Evolutionary conservation across 106 monocot genomes (phyloP).

Genomic region (Gastrodia elata): DNA sequence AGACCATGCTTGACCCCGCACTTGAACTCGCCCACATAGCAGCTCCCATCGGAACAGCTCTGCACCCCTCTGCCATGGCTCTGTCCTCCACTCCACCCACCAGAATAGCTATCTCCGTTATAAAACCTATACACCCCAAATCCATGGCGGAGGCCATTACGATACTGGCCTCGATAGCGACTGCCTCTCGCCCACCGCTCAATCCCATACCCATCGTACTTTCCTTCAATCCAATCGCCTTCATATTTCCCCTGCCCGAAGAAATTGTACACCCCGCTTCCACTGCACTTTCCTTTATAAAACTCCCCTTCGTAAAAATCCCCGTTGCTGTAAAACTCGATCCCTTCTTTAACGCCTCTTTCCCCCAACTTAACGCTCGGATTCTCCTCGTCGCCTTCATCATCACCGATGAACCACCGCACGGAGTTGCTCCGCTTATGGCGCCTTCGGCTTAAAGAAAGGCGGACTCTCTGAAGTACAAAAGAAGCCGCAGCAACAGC

Average conservation of each 20-base stretch:
- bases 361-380: background rate
- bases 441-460: background rate
- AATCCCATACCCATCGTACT: conserved; percentile 46
- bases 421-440: conserved; percentile 16
- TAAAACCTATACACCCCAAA: conserved; percentile 42
- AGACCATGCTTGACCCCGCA: conserved; percentile 50
- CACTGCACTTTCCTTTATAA: conserved; percentile 28
- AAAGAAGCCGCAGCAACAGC: conserved; percentile 10
- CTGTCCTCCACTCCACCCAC: conserved; percentile 51
- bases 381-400: conserved; percentile 11
- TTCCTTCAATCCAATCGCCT: conserved; percentile 55
- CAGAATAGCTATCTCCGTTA: conserved; percentile 48
- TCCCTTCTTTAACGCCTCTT: conserved; percentile 25
- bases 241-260: conserved; percentile 39
- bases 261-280: conserved; percentile 46
- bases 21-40: conserved; percentile 49
- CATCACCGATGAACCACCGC: conserved; percentile 61
- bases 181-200: conserved; percentile 60
- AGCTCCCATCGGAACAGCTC: conserved; percentile 49
- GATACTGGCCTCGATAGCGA: conserved; percentile 41
- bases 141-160: conserved; percentile 34
- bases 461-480: background rate
- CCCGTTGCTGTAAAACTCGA: conserved; percentile 48
- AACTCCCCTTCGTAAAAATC: conserved; percentile 54
- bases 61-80: conserved; percentile 50